Conservation (phyloP, 805 yeast genomes). For the Candida krabiensis region DNA sequence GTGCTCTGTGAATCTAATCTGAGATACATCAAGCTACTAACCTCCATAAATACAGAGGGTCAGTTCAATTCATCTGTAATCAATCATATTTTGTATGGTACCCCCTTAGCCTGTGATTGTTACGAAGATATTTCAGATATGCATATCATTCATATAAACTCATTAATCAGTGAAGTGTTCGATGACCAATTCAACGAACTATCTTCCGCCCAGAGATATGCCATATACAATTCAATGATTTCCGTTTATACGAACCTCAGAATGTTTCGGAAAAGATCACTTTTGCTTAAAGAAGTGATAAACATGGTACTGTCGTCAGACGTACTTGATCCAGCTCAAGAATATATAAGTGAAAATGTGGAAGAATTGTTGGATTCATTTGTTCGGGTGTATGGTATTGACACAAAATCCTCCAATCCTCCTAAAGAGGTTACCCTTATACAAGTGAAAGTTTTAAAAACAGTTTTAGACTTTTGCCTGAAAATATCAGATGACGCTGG, state of each 20-base stretch:
- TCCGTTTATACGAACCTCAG: constrained; percentile 61
- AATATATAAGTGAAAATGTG: constrained; percentile 13
- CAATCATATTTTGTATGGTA: constrained; percentile 44
- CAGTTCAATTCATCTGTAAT: constrained; percentile 44
- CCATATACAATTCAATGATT: constrained; percentile 66
- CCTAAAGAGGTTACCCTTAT: constrained; percentile 8
- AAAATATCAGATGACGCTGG: constrained; percentile 46
- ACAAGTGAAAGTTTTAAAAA: constrained; percentile 40
- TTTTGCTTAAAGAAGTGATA: constrained; percentile 66
- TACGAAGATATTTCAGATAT: constrained; percentile 7
- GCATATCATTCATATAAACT: constrained; percentile 44
- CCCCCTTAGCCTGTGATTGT: constrained; percentile 15
- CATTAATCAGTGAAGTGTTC: constrained; percentile 47
- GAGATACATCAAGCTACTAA: constrained; percentile 62
- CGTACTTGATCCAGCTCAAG: constrained; percentile 8
- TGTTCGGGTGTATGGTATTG: constrained; percentile 53
- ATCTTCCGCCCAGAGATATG: constrained; percentile 53
- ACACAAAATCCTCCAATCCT: background rate
- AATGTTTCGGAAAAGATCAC: constrained; percentile 64
- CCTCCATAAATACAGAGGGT: constrained; percentile 49
- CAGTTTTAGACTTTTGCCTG: constrained; percentile 54
- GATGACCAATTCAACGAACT: constrained; percentile 45
- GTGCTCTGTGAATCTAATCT: constrained; percentile 73
- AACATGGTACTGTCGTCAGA: constrained; percentile 36
- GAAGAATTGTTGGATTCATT: constrained; percentile 44